Base-by-base conservation (phyloP, 2,329 filamentous ascomycete genomes). In the Fusarium tjaetaba region DNA sequence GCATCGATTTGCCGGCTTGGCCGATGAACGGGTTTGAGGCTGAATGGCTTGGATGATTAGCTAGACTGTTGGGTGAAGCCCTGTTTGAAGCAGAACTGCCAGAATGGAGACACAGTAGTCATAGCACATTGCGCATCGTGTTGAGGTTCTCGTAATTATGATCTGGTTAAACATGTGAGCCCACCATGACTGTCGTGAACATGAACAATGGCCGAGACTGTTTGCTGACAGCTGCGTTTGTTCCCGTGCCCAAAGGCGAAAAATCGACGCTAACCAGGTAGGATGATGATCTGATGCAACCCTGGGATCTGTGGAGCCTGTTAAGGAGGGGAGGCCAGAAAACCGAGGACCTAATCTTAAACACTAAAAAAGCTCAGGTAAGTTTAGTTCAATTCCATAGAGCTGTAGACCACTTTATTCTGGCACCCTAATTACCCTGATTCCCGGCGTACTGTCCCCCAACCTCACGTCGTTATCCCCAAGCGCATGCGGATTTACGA, bases 151-250 rank as follows among this genome's bases (percentile, higher is more conserved):
- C 28, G 28, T 30, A 30, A 30, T 30, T 30, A 30, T 7, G 8
- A 24, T 20, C 5, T 4, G 2, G 4, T 10, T 3, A 7, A 20
- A 4, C 4, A 15, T 52, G 7, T 0, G 4, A 26, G 1, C 8
- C 8, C 18, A 52, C 16, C 11, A 11, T 15, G 15, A 36, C 3
- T 52, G n/a, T 20, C 48, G 11, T 2, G 48, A 34, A 26, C 6
- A 20, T 34, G 48, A 8, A 52, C 8, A n/a, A 20, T 34, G 8
- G 30, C 4, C 22, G 2, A 51, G 48, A 32, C 22, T 49, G 46
- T 16, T 1, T 5, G 14, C 8, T 11, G n/a, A 34, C 13, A 52
- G 30, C 13, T 36, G 11, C 36, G n/a, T 15, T 52, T 36, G 49
- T 36, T 36, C 30, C 30, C 13, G 13, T 22, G 18, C 4, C 6